phyloP scores from a whole-genome alignment of 2,329 filamentous ascomycete genomes.

The Botryotinia globosa region DNA sequence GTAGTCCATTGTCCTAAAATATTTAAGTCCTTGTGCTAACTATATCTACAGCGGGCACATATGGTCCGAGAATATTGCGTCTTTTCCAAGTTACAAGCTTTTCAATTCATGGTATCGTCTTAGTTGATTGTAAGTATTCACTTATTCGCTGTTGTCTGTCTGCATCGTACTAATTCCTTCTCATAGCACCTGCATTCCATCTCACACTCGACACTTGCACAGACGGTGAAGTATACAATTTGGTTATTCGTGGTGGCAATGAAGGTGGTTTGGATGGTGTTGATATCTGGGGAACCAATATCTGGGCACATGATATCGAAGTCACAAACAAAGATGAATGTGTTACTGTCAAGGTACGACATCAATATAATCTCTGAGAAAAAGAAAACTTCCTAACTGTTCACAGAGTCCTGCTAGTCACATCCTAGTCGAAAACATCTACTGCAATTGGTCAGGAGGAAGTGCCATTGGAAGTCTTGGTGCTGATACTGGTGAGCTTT shows the following conservation, averaged over 20 bases:
- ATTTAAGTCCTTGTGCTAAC: background rate
- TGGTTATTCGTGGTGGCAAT: constrained; percentile 53
- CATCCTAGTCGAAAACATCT: constrained; percentile 57
- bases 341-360: constrained; percentile 50
- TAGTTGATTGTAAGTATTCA: constrained; percentile 28
- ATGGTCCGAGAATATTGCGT: constrained; percentile 30
- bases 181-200: constrained; percentile 39
- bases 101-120: constrained; percentile 31
- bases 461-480: constrained; percentile 57
- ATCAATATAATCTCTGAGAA: background rate
- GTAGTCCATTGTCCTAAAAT: constrained; percentile 18
- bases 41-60: constrained; percentile 12
- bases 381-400: background rate
- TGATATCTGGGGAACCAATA: constrained; percentile 53
- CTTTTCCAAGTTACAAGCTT: constrained; percentile 28
- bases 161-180: background rate
- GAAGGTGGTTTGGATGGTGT: constrained; percentile 55
- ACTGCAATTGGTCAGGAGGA: constrained; percentile 61
- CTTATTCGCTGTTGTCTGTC: background rate
- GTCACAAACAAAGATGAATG: constrained; percentile 63
- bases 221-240: constrained; percentile 54
- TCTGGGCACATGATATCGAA: constrained; percentile 58
- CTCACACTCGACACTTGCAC: constrained; percentile 49
- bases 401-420: constrained; percentile 51
- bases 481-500: constrained; percentile 40